These are phyloP conservation scores for Trichoderma koningiopsis DNA, from an alignment of 2,329 filamentous ascomycete genomes.

Conservation along the genomic window DNA sequence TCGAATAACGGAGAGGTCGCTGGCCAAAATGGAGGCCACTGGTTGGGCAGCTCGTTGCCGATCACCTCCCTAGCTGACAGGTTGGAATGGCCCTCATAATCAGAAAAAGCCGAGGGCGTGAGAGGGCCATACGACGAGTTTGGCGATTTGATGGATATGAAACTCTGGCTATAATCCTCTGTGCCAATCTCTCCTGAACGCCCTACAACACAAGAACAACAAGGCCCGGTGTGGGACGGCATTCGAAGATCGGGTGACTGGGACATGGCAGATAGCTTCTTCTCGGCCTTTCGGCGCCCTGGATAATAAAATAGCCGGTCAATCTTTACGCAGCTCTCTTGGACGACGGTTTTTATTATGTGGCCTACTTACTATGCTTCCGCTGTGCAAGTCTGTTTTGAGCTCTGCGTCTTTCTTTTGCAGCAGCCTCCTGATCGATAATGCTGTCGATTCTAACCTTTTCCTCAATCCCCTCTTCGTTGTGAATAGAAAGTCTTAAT, in stretches of 20 bases:
- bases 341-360: no score
- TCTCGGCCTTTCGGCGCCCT: constrained; percentile 23
- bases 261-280: constrained; percentile 16
- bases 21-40: constrained; percentile 7
- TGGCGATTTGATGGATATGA: constrained; percentile 17
- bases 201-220: constrained; percentile 5
- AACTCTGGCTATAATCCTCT: constrained; percentile 7
- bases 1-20: constrained; percentile 15
- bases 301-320: not conserved
- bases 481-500: constrained; percentile 3
- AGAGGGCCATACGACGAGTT: constrained; percentile 19
- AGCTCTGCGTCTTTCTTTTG: constrained; percentile 18
- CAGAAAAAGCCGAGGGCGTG: constrained; percentile 9
- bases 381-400: constrained; percentile 24
- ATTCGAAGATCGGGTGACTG: constrained; percentile 5
- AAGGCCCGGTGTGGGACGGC: constrained; percentile 3
- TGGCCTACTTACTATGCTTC: constrained; percentile 13
- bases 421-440: constrained; percentile 2
- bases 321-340: not conserved
- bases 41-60: constrained; percentile 3
- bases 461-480: constrained; percentile 2
- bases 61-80: not conserved
- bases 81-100: constrained; percentile 4
- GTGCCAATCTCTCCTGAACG: not conserved
- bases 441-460: constrained; percentile 5